phyloP scores from a whole-genome alignment of 495 filamentous ascomycete species.

The Aspergillus panamensis region DNA sequence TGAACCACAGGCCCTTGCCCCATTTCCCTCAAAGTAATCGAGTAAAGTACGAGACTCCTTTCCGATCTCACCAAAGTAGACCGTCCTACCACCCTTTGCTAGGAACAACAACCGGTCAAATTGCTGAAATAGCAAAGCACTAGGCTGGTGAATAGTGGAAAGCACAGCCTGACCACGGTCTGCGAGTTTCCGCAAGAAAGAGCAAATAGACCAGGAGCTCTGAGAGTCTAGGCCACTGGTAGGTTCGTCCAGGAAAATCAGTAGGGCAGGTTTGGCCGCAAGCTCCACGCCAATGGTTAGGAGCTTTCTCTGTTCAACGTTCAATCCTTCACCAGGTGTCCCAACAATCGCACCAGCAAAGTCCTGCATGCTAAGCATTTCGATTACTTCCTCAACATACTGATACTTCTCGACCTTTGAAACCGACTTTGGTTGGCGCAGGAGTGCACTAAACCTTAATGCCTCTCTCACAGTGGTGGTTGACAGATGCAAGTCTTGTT shows the following conservation, averaged over 20 bases:
- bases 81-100: constrained; percentile 72
- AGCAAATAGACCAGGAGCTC: constrained; percentile 79
- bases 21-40: constrained; percentile 74
- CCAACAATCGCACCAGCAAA: constrained; percentile 46
- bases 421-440: constrained; percentile 67
- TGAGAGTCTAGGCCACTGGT: constrained; percentile 84
- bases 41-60: constrained; percentile 66
- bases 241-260: constrained; percentile 93
- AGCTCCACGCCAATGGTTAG: constrained; percentile 91
- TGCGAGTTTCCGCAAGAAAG: constrained; percentile 80
- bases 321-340: constrained; percentile 58
- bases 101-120: constrained; percentile 89
- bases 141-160: constrained; percentile 93
- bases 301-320: constrained; percentile 88
- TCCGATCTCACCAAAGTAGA: constrained; percentile 91
- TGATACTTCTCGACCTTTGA: constrained; percentile 45
- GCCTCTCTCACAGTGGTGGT: constrained; percentile 82
- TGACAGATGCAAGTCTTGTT: constrained; percentile 83
- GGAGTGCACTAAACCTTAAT: constrained; percentile 75
- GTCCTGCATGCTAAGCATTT: constrained; percentile 50
- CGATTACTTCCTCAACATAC: constrained; percentile 52
- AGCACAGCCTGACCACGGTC: constrained; percentile 85
- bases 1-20: constrained; percentile 63
- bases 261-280: constrained; percentile 81
- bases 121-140: constrained; percentile 84